These are phyloP conservation scores for Sungouiozyma ichnusensis DNA, from an alignment of 805 yeast genomes.

Conservation along the genomic window DNA sequence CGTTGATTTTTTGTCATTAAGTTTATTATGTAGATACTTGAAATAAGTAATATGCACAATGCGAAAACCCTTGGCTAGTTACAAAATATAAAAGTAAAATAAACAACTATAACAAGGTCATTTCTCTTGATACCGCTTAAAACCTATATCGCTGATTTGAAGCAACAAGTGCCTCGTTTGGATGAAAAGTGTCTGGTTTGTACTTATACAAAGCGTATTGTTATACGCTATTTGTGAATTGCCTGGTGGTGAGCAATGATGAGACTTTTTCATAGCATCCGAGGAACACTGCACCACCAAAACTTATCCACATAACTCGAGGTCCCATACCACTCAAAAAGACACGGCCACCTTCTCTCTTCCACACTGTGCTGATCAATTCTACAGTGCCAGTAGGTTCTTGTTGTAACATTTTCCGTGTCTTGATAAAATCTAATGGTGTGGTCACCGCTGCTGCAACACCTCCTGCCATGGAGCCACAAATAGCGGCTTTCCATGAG, in stretches of 20 bases:
- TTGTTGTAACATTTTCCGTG: conserved; percentile 70
- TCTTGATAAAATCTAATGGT: conserved; percentile 69
- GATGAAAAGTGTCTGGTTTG: too few species aligned
- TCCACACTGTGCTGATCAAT: conserved; percentile 43
- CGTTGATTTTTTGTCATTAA: too few species aligned
- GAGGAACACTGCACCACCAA: conserved; percentile 95
- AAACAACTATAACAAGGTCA: too few species aligned
- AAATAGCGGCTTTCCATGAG: conserved; percentile 60
- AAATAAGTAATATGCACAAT: too few species aligned
- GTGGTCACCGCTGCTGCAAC: conserved; percentile 74
- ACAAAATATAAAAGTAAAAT: too few species aligned
- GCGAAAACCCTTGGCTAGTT: too few species aligned
- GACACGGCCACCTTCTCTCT: conserved; percentile 63
- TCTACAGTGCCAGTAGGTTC: conserved; percentile 35
- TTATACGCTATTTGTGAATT: neutral
- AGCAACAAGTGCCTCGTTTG: too few species aligned
- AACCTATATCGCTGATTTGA: too few species aligned
- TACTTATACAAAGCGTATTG: too few species aligned
- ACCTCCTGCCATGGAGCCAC: conserved; percentile 78
- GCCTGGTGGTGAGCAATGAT: neutral
- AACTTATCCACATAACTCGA: conserved; percentile 93
- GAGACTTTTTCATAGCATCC: conserved; percentile 78
- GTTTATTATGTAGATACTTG: too few species aligned
- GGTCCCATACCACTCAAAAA: conserved; percentile 88
- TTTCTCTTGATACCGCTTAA: too few species aligned